phyloP scores from a whole-genome alignment of 352 stramenopile species.

The Globisporangium spinosum region DNA sequence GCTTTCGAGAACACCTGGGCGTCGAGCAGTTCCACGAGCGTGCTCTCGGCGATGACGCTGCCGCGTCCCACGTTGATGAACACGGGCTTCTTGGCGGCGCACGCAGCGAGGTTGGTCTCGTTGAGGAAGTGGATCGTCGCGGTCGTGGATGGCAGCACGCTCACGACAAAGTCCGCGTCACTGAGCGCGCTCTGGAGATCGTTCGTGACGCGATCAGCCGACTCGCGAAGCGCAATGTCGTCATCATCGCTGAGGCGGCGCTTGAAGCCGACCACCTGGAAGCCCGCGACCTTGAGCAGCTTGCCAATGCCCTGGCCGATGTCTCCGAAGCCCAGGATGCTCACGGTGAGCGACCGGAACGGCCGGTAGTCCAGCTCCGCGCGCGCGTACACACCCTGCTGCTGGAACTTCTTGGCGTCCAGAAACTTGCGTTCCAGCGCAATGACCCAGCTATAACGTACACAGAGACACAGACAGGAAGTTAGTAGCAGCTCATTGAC shows the following conservation, averaged over 20 bases:
- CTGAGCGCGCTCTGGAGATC: conserved; percentile 43
- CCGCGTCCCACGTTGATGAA: conserved; percentile 88
- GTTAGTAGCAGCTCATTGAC: not conserved
- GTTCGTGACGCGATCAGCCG: conserved; percentile 37
- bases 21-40: conserved; percentile 64
- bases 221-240: conserved; percentile 13
- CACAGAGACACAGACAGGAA: not conserved
- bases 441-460: conserved; percentile 37
- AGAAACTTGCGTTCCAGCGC: conserved; percentile 63
- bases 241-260: conserved; percentile 30
- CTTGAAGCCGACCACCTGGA: conserved; percentile 73
- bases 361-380: conserved; percentile 39
- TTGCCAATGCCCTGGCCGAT: conserved; percentile 58
- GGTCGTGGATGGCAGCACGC: conserved; percentile 75
- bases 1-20: conserved; percentile 48
- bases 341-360: conserved; percentile 43
- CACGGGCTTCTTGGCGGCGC: conserved; percentile 58
- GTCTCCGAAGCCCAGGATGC: conserved; percentile 56
- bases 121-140: conserved; percentile 67
- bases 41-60: conserved; percentile 59
- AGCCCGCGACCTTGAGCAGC: conserved; percentile 43
- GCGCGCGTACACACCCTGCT: conserved; percentile 34
- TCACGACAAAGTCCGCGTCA: conserved; percentile 75
- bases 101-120: conserved; percentile 37
- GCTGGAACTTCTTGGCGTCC: conserved; percentile 37